Base-by-base conservation (phyloP, 2,329 filamentous ascomycete species). In the Ophiostoma australiae region DNA sequence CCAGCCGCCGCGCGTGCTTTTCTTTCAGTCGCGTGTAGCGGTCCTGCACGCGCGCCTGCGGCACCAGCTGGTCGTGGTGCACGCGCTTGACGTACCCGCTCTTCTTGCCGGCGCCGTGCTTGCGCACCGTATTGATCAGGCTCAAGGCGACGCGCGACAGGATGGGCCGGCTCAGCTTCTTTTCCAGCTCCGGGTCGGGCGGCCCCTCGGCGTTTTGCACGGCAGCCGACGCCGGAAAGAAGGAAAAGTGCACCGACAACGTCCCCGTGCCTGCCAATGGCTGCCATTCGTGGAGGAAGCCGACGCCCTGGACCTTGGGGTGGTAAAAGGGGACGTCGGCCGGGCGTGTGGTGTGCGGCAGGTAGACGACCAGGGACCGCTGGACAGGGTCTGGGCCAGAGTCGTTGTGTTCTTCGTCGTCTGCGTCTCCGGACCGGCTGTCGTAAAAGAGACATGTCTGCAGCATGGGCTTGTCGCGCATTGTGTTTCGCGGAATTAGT, bases 311-410 rank as follows among this genome's bases (percentile, higher is more conserved):
- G 31, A 97, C 89, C 69, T 86, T 84, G 31, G 94, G 94, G 77
- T 97, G 94, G 79, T 97, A 98, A 80, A 91, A 97, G 0, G 94
- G 94, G 73, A 95, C 85, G 2, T 90, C 85, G 17, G 86, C 83
- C 13, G 85, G 81, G 1, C 81, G 81, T 41, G 84, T 78, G 10
- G 88, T 84, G 79, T 97, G 93, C 8, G 94, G 93, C 6, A 91
- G 83, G 78, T 96, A 97, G 44, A 96, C 79, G 20, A 97, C 87
- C 69, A 94, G 80, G 41, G 84, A 86, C 39, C 80, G 80, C 70
- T 77, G 75, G 55, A 72, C 41, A 37, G 35, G 7, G 3, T 23
- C 61, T 11, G 37, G 67, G 0, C 35, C 69, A 15, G 37, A 68
- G 0, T 39, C 69, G 11, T 44, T 48, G 11, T 66, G 52, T 1